Evolutionary conservation across 768 basidiomycete species (phyloP).

Genomic region (Suillus clintonianus): DNA sequence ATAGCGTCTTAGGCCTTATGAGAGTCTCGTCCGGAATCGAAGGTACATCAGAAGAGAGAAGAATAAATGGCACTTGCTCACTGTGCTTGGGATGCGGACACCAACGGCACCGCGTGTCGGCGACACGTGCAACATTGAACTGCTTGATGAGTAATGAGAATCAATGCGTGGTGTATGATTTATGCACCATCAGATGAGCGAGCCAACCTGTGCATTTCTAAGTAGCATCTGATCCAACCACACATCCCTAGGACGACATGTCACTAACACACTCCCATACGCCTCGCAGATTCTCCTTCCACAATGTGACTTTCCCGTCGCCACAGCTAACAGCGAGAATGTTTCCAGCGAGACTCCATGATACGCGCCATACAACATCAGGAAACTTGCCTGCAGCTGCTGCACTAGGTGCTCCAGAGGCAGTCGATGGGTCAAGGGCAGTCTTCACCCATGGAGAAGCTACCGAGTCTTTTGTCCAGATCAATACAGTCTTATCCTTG

Average conservation of each 20-base stretch:
- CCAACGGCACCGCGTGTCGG: slow-evolving; percentile 58
- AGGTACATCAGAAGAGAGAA: slow-evolving; percentile 63
- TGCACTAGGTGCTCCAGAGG: slow-evolving; percentile 44
- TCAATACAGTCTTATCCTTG: slow-evolving; percentile 81
- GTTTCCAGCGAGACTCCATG: slow-evolving; percentile 96
- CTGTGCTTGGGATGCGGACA: slow-evolving; percentile 51
- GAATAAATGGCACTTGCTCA: slow-evolving; percentile 48
- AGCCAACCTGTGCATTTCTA: slow-evolving; percentile 7
- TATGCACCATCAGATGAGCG: slow-evolving; percentile 4
- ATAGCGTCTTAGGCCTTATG: background rate
- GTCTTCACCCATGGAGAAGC: slow-evolving; percentile 79
- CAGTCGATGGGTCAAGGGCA: slow-evolving; percentile 69
- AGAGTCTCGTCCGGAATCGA: slow-evolving; percentile 47
- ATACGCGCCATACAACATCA: slow-evolving; percentile 98
- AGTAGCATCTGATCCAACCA: background rate
- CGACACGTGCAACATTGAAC: slow-evolving; percentile 25
- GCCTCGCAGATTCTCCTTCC: slow-evolving; percentile 98
- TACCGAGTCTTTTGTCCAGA: slow-evolving; percentile 87
- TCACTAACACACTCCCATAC: slow-evolving; percentile 97
- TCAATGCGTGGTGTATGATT: slow-evolving; percentile 45
- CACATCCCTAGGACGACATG: slow-evolving; percentile 67
- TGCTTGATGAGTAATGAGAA: background rate
- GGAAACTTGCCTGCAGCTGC: slow-evolving; percentile 78
- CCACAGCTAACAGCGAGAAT: slow-evolving; percentile 95
- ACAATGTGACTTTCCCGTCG: slow-evolving; percentile 95